Evolutionary conservation across 371 early-diverging fungal species (phyloP), one percentile per base, ranked within the genome.

Genomic region (Rhizomucor pusillus): DNA sequence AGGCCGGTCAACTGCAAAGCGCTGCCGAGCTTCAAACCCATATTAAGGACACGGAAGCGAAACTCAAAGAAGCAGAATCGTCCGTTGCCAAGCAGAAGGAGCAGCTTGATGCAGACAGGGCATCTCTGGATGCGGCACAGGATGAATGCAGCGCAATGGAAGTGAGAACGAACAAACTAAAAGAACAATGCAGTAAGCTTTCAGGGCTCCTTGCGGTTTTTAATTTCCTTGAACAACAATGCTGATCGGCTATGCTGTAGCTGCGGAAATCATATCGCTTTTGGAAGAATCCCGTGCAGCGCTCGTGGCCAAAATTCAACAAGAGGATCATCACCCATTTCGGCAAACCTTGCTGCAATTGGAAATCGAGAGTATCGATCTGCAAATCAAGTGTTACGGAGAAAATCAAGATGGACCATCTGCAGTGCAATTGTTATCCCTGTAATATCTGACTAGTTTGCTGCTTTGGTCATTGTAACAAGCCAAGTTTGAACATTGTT

Each of bases 1-100:
- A 55, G 37, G 54, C 54, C 2, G 47, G 55, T 1, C 60, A 60
- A 36, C 47, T 60, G 19, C 49, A 48, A 29, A 35, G 29, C 33
- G 60, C 60, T 19, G 60, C 60, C 7, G 23, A 55, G 36, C 46
- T 50, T 33, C 39, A 39, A 0, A 13, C 24, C 14, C 49, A 47
- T 5, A 50, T 55, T 39, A 53, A 49, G 35, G 20, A 25, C 16
- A 18, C 49, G 18, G 44, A 47, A 43, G 14, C 13, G 10, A 23
- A 33, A 1, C 24, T 48, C 4, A 22, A 29, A 13, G 33, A 59
- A 6, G 36, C 37, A 14, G 45, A 54, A 36, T 11, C 43, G 3
- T 29, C 20, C 40, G 43, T 35, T 22, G 9, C 13, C 3, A 49
- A 47, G 14, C 48, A 40, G 19, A 24, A 56, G 39, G 20, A 49